A percentile compares a stretch with the other conserved stretches of the same genome.
Conservation (phyloP, 2,329 filamentous ascomycete species). For the Pseudogymnoascus sp. region DNA sequence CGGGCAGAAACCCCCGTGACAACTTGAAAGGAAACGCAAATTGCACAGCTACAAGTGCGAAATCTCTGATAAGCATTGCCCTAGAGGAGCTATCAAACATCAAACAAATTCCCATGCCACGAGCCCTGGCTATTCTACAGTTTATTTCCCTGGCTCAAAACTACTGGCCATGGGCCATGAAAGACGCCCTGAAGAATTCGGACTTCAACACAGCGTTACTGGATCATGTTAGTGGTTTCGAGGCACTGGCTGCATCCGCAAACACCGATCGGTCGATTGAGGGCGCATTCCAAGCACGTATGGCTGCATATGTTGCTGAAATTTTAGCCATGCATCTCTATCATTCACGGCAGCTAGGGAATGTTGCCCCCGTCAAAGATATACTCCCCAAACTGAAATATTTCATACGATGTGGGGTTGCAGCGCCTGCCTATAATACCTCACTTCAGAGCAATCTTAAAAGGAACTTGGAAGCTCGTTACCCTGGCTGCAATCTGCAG, state of each 20-base stretch:
- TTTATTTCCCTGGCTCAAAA: slow-evolving; percentile 87
- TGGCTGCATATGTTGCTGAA: slow-evolving; percentile 79
- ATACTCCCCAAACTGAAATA: slow-evolving; percentile 72
- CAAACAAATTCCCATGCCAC: slow-evolving; percentile 52
- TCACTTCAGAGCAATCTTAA: slow-evolving; percentile 82
- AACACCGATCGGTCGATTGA: slow-evolving; percentile 42
- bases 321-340: slow-evolving; percentile 89
- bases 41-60: slow-evolving; percentile 39
- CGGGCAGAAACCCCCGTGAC: slow-evolving; percentile 76
- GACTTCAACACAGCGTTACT: slow-evolving; percentile 67
- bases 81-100: slow-evolving; percentile 64
- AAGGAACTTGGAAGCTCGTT: slow-evolving; percentile 75
- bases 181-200: slow-evolving; percentile 66
- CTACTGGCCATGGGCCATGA: slow-evolving; percentile 91
- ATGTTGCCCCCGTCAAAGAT: slow-evolving; percentile 59
- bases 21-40: slow-evolving; percentile 49
- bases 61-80: slow-evolving; percentile 68
- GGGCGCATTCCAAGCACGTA: slow-evolving; percentile 54
- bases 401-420: slow-evolving; percentile 69
- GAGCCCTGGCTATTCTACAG: slow-evolving; percentile 70
- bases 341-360: slow-evolving; percentile 69
- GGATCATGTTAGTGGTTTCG: slow-evolving; percentile 57
- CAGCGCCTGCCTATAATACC: slow-evolving; percentile 75
- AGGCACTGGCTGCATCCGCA: slow-evolving; percentile 43
- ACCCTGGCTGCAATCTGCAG: slow-evolving; percentile 63